Evolutionary conservation across 495 filamentous ascomycete genomes (phyloP).

Genomic region (Aspergillus indologenus): DNA sequence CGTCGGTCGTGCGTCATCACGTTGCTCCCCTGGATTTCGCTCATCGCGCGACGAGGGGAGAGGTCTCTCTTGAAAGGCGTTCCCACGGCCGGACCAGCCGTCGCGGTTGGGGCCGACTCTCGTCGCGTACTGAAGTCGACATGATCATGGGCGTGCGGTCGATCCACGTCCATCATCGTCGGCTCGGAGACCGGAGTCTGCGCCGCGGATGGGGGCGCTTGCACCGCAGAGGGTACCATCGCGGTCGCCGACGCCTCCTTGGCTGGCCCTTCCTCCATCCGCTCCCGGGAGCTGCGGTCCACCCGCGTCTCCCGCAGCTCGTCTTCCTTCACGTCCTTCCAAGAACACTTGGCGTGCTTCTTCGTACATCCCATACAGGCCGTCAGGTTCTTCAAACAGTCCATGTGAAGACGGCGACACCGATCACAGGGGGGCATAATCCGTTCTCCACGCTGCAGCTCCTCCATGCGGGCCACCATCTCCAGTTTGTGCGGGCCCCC

Average conservation of each 20-base stretch:
- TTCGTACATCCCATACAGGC: constrained; percentile 84
- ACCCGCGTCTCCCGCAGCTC: constrained; percentile 51
- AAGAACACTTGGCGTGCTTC: constrained; percentile 82
- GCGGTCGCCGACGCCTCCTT: constrained; percentile 15
- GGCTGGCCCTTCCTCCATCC: constrained; percentile 20
- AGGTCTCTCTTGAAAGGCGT: constrained; percentile 20
- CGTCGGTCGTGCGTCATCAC: constrained; percentile 21
- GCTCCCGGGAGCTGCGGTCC: constrained; percentile 17
- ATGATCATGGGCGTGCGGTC: constrained; percentile 5
- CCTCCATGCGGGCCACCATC: constrained; percentile 74
- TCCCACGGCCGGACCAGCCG: constrained; percentile 14
- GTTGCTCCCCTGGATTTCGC: constrained; percentile 36
- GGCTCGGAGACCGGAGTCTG: constrained; percentile 18
- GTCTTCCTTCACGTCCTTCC: constrained; percentile 70
- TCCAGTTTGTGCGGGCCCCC: constrained; percentile 61
- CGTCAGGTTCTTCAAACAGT: constrained; percentile 80
- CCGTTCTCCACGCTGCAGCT: constrained; percentile 64
- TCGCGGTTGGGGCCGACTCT: constrained; percentile 32
- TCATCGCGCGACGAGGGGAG: constrained; percentile 42
- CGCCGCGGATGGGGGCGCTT: constrained; percentile 16
- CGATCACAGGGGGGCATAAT: constrained; percentile 80
- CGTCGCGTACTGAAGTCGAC: constrained; percentile 22
- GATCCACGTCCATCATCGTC: constrained; percentile 10
- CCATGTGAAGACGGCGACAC: constrained; percentile 73
- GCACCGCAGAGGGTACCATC: constrained; percentile 7